Percentiles rank a stretch among this genome's conserved stretches.
Evolutionary conservation across 768 basidiomycete species (phyloP).

Genomic region (Tylopilus subfusipes): DNA sequence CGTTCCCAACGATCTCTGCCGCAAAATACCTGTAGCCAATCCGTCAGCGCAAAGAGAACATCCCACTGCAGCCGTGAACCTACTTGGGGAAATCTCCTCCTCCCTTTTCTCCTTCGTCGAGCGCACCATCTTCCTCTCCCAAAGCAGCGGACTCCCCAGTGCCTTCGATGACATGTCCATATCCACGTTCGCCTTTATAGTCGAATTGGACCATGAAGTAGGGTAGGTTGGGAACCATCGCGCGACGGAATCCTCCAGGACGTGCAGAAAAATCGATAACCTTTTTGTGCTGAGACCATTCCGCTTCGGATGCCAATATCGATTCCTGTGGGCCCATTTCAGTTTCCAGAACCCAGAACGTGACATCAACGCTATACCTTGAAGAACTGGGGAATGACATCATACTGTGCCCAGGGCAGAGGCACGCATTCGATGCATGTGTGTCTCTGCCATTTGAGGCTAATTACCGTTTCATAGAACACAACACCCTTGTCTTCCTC

Average conservation of each 20-base stretch:
- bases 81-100: constrained; percentile 89
- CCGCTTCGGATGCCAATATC: constrained; percentile 86
- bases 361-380: constrained; percentile 44
- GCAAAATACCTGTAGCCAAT: constrained; percentile 77
- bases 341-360: constrained; percentile 3
- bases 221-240: constrained; percentile 94
- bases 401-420: constrained; percentile 83
- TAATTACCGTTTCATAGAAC: constrained; percentile 93
- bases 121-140: constrained; percentile 59
- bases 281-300: constrained; percentile 99
- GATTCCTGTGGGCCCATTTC: constrained; percentile 61
- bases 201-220: constrained; percentile 99
- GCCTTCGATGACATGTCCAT: constrained; percentile 97
- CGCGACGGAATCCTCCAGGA: constrained; percentile 89
- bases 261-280: constrained; percentile 89
- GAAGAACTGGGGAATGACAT: constrained; percentile 90
- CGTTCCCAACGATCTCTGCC: constrained; percentile 88
- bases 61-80: constrained; percentile 18
- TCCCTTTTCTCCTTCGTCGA: constrained; percentile 86
- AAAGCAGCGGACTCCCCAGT: constrained; percentile 58
- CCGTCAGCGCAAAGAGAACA: constrained; percentile 2
- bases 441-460: constrained; percentile 83
- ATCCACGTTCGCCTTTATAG: constrained; percentile 95
- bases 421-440: constrained; percentile 94
- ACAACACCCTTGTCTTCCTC: constrained; percentile 91